Conservation (phyloP, 2,329 filamentous ascomycete genomes). For the Elsinoe arachidis region DNA sequence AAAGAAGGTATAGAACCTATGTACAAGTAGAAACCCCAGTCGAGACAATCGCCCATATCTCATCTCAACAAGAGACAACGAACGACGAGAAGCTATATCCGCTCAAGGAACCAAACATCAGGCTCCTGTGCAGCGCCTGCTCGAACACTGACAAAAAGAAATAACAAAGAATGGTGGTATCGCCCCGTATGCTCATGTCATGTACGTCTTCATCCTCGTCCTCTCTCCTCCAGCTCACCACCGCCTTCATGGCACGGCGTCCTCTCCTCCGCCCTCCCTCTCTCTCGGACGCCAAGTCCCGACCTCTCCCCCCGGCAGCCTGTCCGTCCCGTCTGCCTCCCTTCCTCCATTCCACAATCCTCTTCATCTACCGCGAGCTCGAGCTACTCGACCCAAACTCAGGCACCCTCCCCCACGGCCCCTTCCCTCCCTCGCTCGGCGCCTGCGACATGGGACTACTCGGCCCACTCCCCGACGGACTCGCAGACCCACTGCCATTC, state of each 20-base stretch:
- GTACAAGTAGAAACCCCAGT: not conserved
- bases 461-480: not conserved
- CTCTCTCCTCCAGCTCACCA: not conserved
- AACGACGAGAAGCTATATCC: slow-evolving; percentile 1
- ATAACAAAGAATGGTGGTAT: not conserved
- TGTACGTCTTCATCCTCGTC: not conserved
- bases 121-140: slow-evolving; percentile 1
- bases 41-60: too few relatives aligned
- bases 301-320: not conserved
- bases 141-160: not conserved
- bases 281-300: not conserved
- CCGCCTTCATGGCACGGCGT: not conserved
- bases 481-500: not conserved
- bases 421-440: not conserved
- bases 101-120: not conserved
- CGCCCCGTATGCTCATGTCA: not conserved
- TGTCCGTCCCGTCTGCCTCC: not conserved
- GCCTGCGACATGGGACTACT: not conserved
- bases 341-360: not conserved
- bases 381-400: not conserved
- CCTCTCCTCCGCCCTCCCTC: not conserved
- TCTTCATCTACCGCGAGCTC: not conserved
- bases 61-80: not conserved
- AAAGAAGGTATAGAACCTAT: slow-evolving; percentile 10
- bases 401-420: slow-evolving; percentile 7